A percentile compares a stretch with the other conserved stretches of the same genome.
Conservation (phyloP, 2,329 filamentous ascomycete species). For the Colletotrichum salicis region DNA sequence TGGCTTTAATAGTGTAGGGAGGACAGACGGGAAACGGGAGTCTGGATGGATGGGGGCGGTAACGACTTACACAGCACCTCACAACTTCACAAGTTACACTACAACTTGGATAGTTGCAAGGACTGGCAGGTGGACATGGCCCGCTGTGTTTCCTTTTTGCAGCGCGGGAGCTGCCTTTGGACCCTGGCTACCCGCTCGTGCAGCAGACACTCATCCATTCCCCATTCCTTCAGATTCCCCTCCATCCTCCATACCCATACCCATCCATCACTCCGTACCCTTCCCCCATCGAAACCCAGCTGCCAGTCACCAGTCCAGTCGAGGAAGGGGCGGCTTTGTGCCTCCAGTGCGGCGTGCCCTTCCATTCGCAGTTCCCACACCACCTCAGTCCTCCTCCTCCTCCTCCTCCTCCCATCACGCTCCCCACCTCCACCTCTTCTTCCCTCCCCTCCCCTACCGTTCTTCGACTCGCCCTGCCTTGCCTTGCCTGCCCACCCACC, state of each 20-base stretch:
- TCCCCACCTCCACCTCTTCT: background rate
- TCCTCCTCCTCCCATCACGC: background rate
- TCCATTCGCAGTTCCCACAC: conserved; percentile 6
- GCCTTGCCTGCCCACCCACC: no score
- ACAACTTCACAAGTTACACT: no score
- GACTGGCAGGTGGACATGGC: conserved; percentile 3
- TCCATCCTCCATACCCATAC: background rate
- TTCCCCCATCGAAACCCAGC: background rate
- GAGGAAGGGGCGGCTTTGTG: no score
- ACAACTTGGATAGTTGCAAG: background rate
- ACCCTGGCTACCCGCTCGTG: conserved; percentile 56
- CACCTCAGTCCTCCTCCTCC: background rate
- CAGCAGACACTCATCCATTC: conserved; percentile 40
- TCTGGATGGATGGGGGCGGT: background rate
- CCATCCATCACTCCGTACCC: background rate
- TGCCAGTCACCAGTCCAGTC: background rate
- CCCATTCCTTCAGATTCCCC: background rate
- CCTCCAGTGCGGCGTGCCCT: background rate
- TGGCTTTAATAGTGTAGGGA: background rate
- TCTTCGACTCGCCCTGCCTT: no score
- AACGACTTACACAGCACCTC: background rate
- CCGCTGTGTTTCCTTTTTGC: conserved; percentile 26
- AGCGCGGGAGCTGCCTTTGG: conserved; percentile 44
- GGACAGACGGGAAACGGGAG: background rate
- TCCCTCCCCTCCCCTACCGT: no score